These are phyloP conservation scores for Multifurca ochricompacta DNA, from an alignment of 768 basidiomycete genomes.

Conservation along the genomic window DNA sequence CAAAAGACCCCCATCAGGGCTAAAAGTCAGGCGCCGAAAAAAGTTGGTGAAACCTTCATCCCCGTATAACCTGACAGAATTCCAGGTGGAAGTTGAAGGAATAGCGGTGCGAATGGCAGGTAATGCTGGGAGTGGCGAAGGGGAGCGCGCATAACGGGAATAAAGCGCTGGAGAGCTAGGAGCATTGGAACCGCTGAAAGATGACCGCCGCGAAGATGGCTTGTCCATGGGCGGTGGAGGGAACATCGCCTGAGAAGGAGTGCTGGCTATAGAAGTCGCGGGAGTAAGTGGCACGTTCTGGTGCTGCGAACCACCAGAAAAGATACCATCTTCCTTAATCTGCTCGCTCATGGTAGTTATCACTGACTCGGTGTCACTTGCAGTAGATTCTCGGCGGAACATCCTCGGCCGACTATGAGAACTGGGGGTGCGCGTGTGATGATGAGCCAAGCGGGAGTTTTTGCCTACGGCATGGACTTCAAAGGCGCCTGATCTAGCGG, in stretches of 20 bases:
- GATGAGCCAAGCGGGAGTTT: slow-evolving; percentile 68
- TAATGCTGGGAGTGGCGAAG: slow-evolving; percentile 85
- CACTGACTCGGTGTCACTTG: slow-evolving; percentile 68
- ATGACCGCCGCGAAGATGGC: slow-evolving; percentile 54
- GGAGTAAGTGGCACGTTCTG: slow-evolving; percentile 47
- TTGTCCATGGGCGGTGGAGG: slow-evolving; percentile 61
- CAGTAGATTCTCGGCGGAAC: slow-evolving; percentile 62
- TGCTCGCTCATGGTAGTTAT: slow-evolving; percentile 46
- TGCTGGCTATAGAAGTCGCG: slow-evolving; percentile 59
- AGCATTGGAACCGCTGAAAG: slow-evolving; percentile 74
- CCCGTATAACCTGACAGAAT: slow-evolving; percentile 77
- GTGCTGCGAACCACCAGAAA: slow-evolving; percentile 28
- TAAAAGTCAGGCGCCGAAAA: slow-evolving; percentile 89
- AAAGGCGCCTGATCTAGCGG: slow-evolving; percentile 68
- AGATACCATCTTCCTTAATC: slow-evolving; percentile 40
- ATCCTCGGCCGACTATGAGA: slow-evolving; percentile 47
- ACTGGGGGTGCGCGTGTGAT: slow-evolving; percentile 67
- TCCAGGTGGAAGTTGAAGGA: slow-evolving; percentile 44
- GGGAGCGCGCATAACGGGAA: slow-evolving; percentile 68
- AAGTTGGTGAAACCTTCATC: slow-evolving; percentile 95
- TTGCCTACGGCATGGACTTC: slow-evolving; percentile 89
- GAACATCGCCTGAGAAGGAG: slow-evolving; percentile 49
- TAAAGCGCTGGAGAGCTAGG: slow-evolving; percentile 59
- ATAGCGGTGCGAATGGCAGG: slow-evolving; percentile 81
- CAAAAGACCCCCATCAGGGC: slow-evolving; percentile 88